Evolutionary conservation across 179 eudicot species (phyloP), one percentile per base, ranked within the genome.

Genomic region (Patellifolia procumbens): DNA sequence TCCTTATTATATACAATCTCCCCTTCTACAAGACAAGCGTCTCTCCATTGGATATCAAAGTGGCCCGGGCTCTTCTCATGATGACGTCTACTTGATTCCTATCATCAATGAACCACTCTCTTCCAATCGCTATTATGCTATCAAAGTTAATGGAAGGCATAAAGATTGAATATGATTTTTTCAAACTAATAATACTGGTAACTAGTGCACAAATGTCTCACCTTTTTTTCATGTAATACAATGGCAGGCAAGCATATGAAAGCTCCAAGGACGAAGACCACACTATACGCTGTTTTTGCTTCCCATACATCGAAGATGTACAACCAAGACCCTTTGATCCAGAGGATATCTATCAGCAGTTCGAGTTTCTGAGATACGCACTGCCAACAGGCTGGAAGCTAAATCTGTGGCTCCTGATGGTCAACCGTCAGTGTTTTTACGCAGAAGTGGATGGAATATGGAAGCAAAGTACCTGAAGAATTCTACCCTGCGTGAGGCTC

Each of bases 361-460:
- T 91, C 65, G 78, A 89, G 77, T 76, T 91, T 42, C n/a, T n/a
- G n/a, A n/a, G n/a, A n/a, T 76, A 4, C 4, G 42, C 7, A 37
- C 29, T 59, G 64, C 13, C 26, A 42, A 12, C 61, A 4, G 81
- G 70, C 11, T 29, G n/a, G 29, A 26, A 26, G 90, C 89, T 1
- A 83, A 72, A 60, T 87, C 93, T 17, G 53, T 89, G 1, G 89
- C 88, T 34, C 79, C 78, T 9, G 92, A 89, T 70, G 88, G 89
- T 13, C 74, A 82, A 72, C 92, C 95, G 59, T 96, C 98, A 2
- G 0, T n/a, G 1, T 86, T 91, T 80, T 34, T 92, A 34, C 80
- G 93, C 28, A 72, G 83, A 55, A 72, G 52, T 9, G 85, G 85
- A 8, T 89, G 98, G 92, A 0, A n/a, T 13, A 76, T 89, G 43